Base-by-base conservation (phyloP, 2,329 filamentous ascomycete genomes). In the Dissoconium aciculare region DNA sequence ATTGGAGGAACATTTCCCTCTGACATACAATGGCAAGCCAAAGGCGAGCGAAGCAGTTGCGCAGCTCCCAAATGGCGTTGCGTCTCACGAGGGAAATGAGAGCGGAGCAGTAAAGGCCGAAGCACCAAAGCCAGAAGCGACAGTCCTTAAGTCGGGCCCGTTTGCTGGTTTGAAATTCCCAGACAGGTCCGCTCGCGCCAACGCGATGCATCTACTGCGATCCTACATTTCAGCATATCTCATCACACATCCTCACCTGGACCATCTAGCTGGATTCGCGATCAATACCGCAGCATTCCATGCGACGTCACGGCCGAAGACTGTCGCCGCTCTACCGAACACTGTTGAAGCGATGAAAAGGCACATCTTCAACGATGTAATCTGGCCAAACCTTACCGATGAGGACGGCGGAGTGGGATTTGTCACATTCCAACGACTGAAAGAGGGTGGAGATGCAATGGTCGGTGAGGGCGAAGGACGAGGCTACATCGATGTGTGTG, bases 351-450 rank as follows among this genome's bases (percentile, higher is more conserved):
- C 87, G 0, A 76, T 98, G 56, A 95, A 93, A 53, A 74, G 66
- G 1, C 85, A 98, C 56, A 82, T 98, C 36, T 98, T 98, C 63
- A 98, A 98, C 57, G 91, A 94, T 49, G 63, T 93, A 35, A 92
- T 95, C 32, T 98, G 89, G 89, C 89, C 89, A 0, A 98, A 98
- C 44, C 60, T 98, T 23, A 91, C 83, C 0, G 87, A 98, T 49
- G 89, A 98, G 57, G 89, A 93, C 52, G 84, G 85, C 17, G 89
- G 89, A 14, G 85, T 85, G 3, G 89, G 89, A 0, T 67, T 98
- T 15, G 74, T 98, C 17, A 93, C 83, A 0, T 95, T 92, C 45
- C 76, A 84, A 52, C 72, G 89, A 11, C 64, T 98, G 6, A 76
- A 82, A 4, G 85, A 94, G 51, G 87, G 85, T 8, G 87, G 87